These are phyloP conservation scores for Candida gigantensis DNA, from an alignment of 1,139 yeast genomes.

Conservation along the genomic window DNA sequence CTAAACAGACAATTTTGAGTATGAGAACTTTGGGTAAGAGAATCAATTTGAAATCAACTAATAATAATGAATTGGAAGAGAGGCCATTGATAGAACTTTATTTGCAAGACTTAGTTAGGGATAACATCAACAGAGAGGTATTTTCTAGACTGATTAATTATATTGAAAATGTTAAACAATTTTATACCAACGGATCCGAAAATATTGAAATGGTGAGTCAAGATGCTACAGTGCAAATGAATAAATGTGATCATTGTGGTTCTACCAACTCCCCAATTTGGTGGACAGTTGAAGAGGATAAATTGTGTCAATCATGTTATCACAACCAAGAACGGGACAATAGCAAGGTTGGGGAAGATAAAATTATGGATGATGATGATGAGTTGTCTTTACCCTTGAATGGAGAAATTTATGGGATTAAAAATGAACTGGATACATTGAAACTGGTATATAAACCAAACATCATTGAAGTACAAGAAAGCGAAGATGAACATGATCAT, in stretches of 20 bases:
- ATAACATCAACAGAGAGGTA: not conserved
- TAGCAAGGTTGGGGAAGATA: constrained; percentile 1
- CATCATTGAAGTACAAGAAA: constrained; percentile 4
- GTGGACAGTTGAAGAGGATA: constrained; percentile 26
- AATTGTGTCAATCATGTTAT: constrained; percentile 37
- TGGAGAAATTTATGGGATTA: constrained; percentile 37
- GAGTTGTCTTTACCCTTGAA: constrained; percentile 32
- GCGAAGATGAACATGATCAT: constrained; percentile 1
- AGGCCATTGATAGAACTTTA: constrained; percentile 44
- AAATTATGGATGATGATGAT: constrained; percentile 12
- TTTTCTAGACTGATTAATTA: constrained; percentile 28
- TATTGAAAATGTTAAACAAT: constrained; percentile 22
- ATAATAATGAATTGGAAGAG: constrained; percentile 24
- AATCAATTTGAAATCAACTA: constrained; percentile 20
- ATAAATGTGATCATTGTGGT: constrained; percentile 25
- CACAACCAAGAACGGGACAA: constrained; percentile 18
- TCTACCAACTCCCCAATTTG: constrained; percentile 40
- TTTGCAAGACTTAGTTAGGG: constrained; percentile 41
- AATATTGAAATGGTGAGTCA: not conserved
- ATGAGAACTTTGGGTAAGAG: constrained; percentile 38
- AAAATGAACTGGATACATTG: constrained; percentile 29
- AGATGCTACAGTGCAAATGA: constrained; percentile 3
- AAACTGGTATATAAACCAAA: constrained; percentile 17
- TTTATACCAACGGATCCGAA: constrained; percentile 4
- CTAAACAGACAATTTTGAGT: constrained; percentile 16